Conservation (phyloP, 192 early-diverging fungal genomes). For the Umbelopsis sp. region DNA sequence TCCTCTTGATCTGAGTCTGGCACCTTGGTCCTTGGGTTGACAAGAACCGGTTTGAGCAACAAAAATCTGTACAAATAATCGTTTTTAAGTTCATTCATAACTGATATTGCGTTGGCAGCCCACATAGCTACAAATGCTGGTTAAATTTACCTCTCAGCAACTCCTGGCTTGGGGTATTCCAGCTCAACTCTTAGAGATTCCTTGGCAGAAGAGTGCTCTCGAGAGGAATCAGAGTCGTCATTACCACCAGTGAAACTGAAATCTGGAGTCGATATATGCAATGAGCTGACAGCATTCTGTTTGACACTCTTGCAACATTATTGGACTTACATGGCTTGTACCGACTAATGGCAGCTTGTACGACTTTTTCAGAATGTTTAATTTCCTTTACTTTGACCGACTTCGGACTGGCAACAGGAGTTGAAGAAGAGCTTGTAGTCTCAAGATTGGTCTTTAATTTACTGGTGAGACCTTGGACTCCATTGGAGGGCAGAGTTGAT, state of each 20-base stretch:
- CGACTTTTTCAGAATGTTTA: conserved; percentile 49
- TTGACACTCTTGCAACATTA: background rate
- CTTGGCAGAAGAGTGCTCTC: background rate
- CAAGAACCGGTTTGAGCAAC: conserved; percentile 49
- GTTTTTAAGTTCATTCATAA: too few species aligned
- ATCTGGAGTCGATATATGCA: conserved; percentile 25
- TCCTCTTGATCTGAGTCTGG: conserved; percentile 50
- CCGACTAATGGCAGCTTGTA: conserved; percentile 38
- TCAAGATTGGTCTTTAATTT: background rate
- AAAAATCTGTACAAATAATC: conserved; percentile 31
- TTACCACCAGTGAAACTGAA: conserved; percentile 20
- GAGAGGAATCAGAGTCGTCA: conserved; percentile 30
- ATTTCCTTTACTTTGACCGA: conserved; percentile 32
- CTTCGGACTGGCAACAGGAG: conserved; percentile 1
- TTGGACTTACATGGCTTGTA: conserved; percentile 50
- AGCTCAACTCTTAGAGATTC: conserved; percentile 36
- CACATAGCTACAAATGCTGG: background rate
- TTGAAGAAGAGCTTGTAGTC: background rate
- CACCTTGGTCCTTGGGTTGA: conserved; percentile 26
- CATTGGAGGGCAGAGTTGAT: conserved; percentile 10
- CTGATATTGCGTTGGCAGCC: background rate
- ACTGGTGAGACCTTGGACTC: conserved; percentile 3
- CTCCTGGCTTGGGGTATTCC: conserved; percentile 44
- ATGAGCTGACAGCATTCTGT: conserved; percentile 7
- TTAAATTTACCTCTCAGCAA: conserved; percentile 39